Conservation (phyloP, 345 rosid species). For the Erucastrum elatum region DNA sequence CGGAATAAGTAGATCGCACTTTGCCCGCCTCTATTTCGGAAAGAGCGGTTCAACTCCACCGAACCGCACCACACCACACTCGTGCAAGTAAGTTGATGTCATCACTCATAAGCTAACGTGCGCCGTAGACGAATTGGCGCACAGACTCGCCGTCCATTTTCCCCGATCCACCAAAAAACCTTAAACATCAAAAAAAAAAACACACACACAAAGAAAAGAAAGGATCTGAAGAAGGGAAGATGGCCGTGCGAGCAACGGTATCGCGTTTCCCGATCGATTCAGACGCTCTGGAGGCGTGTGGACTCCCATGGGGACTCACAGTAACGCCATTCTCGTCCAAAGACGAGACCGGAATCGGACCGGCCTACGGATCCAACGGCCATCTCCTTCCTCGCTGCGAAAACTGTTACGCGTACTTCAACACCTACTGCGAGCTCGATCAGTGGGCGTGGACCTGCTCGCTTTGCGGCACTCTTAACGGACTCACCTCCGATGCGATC, state of each 20-base stretch:
- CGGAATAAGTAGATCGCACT: background rate
- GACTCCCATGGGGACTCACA: slow-evolving; percentile 90
- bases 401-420: slow-evolving; percentile 92
- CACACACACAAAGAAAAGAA: too few relatives aligned
- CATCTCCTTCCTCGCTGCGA: slow-evolving; percentile 90
- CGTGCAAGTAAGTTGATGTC: background rate
- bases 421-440: slow-evolving; percentile 88
- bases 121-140: slow-evolving; percentile 23
- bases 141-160: slow-evolving; percentile 13
- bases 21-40: background rate
- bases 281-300: slow-evolving; percentile 79
- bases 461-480: slow-evolving; percentile 88
- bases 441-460: slow-evolving; percentile 97
- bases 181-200: background rate
- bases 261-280: slow-evolving; percentile 77
- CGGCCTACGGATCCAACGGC: slow-evolving; percentile 80
- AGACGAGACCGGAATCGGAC: slow-evolving; percentile 81
- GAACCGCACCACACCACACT: background rate
- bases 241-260: slow-evolving; percentile 88
- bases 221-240: background rate
- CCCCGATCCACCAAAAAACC: slow-evolving; percentile 16
- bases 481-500: slow-evolving; percentile 69
- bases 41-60: background rate
- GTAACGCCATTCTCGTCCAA: slow-evolving; percentile 81
- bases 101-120: background rate